Evolutionary conservation across 2,329 filamentous ascomycete genomes (phyloP), one percentile per base, ranked within the genome.

Genomic region (Trichophyton schoenleinii): DNA sequence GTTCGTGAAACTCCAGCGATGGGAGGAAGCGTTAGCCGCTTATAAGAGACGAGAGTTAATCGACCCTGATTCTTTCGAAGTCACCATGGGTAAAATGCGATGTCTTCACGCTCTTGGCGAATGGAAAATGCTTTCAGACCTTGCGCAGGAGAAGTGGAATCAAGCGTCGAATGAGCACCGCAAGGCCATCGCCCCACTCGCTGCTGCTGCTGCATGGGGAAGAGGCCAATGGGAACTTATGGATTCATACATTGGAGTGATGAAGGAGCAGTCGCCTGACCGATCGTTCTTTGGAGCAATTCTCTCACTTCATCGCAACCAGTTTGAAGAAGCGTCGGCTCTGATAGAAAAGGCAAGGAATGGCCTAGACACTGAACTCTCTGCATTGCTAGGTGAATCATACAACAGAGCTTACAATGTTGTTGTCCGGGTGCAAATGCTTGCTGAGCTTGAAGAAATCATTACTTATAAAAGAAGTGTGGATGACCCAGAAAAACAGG

Each of bases 71-170:
- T 91, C 90, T 0, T 90, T 99, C 63, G 94, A 97, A 63, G 90
- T 99, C 60, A 91, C 95, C 38, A 97, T 99, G 91, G 94, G 94
- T 66, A 99, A 99, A 76, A 99, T 99, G 94, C 86, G 94, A 57
- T 99, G 94, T 80, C 78, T 97, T 65, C 94, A 99, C 72, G 95
- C 94, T 7, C 81, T 99, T 41, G 94, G 94, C 64, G 94, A 99
- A 73, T 99, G 94, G 94, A 95, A 97, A 67, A 85, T 90, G 3
- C 80, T 99, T 15, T 95, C 92, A 0, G 86, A 85, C 57, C 80
- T 99, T 60, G 92, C 91, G 0, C 88, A 95, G 70, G 91, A 91
- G 70, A 95, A 92, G 59, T 99, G 94, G 94, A 84, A 88, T 66
- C 91, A 91, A 71, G 94, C 92, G 6, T 86, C 86, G 3, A 82